Evolutionary conservation across 2,329 filamentous ascomycete species (phyloP), one percentile per base, ranked within the genome.

Genomic region (Dothideomycetidae sp.): DNA sequence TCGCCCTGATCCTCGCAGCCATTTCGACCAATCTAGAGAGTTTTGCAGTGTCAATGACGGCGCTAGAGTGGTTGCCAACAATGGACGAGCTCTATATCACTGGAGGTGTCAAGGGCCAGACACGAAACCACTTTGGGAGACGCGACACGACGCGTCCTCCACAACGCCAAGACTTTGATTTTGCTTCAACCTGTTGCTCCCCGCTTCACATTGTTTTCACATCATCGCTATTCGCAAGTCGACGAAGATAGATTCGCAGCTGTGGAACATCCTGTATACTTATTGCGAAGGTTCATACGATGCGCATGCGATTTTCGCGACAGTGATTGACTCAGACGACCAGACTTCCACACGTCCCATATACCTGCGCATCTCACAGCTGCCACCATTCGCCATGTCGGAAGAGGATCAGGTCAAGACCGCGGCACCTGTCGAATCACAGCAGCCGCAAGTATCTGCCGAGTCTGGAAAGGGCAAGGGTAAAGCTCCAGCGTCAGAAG

Each of bases 391-490:
- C 26, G 31, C 36, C 28, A 38, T 38, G 36, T 38, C 36, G 30
- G 36, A 29, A 16, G 36, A 38, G 17, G 36, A 38, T 11, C 29
- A 38, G 28, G 36, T 38, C 17, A 38, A 16, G 16, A 21, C 26
- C 12, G 21, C 23, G n/a, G 36, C 36, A 30, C 33, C 36, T 31
- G 36, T 39, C 33, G 41, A 32, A 21, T 39, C 36, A n/a, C 28
- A 29, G n/a, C 41, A 41, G 50, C 53, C 47, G 44, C 50, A 48
- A 29, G 58, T 65, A 44, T 54, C 59, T 44, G 56, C 64, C 44
- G 68, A 74, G 52, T 63, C 67, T 59, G 21, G 21, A 26, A 93
- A 93, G 71, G 83, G 82, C 62, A 93, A 93, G 70, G 84, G 84
- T 66, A 93, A 93, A 69, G 77, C 73, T 29, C 56, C 63, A 29